phyloP scores from a whole-genome alignment of 2,329 filamentous ascomycete genomes.

The Fusarium sp. region DNA sequence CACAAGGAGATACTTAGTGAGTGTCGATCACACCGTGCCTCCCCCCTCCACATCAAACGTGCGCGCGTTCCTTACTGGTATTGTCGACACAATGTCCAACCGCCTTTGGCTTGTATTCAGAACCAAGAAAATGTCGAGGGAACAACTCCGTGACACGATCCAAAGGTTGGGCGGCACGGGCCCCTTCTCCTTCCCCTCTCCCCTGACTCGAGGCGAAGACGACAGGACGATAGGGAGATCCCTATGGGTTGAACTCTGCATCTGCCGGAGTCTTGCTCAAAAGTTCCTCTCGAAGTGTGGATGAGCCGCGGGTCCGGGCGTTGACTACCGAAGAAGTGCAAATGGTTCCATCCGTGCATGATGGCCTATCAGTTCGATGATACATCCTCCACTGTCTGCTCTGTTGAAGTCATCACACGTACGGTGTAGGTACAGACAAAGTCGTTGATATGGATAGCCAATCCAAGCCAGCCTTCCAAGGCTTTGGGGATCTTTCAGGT shows the following conservation, averaged over 20 bases:
- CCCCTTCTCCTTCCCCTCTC: conserved; percentile 5
- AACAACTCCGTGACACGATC: conserved; percentile 4
- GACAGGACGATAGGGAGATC: conserved; percentile 3
- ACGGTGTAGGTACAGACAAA: conserved; percentile 14
- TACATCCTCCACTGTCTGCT: neutral
- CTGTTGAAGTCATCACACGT: conserved; percentile 14
- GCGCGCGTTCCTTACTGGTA: conserved; percentile 6
- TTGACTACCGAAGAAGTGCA: conserved; percentile 18
- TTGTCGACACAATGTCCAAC: conserved; percentile 7
- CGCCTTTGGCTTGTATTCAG: neutral
- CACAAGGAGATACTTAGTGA: conserved; percentile 27
- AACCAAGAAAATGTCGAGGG: conserved; percentile 8
- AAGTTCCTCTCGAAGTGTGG: conserved; percentile 24
- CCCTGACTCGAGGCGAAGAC: conserved; percentile 25
- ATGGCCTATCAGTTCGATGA: conserved; percentile 1
- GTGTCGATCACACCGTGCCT: conserved; percentile 31
- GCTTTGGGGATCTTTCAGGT: conserved; percentile 13
- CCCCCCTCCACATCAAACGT: conserved; percentile 3
- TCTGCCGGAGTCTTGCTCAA: conserved; percentile 31
- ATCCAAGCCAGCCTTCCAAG: neutral
- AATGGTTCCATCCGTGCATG: conserved; percentile 10
- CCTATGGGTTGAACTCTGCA: conserved; percentile 26
- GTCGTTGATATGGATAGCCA: neutral
- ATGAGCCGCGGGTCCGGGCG: conserved; percentile 29
- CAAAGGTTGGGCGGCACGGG: conserved; percentile 12